Base-by-base conservation (phyloP, 73 alveolate species). In the Paramecium octaurelia region DNA sequence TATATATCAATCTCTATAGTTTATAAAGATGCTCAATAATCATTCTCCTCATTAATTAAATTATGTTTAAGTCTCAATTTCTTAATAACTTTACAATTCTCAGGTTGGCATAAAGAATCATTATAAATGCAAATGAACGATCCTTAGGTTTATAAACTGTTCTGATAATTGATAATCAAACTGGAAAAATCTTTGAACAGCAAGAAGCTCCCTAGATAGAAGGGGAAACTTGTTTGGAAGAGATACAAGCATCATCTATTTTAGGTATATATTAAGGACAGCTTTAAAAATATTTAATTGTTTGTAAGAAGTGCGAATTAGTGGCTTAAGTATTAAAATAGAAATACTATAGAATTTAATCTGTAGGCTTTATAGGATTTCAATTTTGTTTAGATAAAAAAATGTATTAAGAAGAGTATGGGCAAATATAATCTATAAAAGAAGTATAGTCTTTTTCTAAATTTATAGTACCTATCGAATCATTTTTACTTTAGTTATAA, bases 241-340 rank as follows among this genome's bases (percentile, higher is more conserved):
- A 27, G 12, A 64, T 64, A 27, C n/a, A 75, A 18, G 91, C 75
- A 80, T 80, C 91, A 16, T 34, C 91, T n/a, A 80, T 80, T 80
- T 23, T 80, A 80, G 91, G 91, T 8, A 80, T 80, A 38, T 80
- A 38, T 80, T 59, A 80, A 80, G 91, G 91, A 44, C 5, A 46
- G 7, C 24, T 44, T 20, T 24, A 42, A 44, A 20, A 40, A n/a
- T 80, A 80, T 35, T 80, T 80, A 80, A 44, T 80, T 43, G 18
- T 80, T 0, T 80, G 91, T 27, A 42, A 80, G 6, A 48, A 80
- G 12, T 80, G 91, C 38, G 91, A 44, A 46, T 24, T 44, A 42
- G 91, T 80, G 7, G 91, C 91, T 44, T 80, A 80, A 48, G 43
- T 80, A 14, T 46, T 44, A 27, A 23, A 80, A 20, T 43, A 42